Percentiles rank a stretch among this genome's conserved stretches.
Conservation (phyloP, 2,329 filamentous ascomycete genomes). For the Pestalotiopsis sp. region DNA sequence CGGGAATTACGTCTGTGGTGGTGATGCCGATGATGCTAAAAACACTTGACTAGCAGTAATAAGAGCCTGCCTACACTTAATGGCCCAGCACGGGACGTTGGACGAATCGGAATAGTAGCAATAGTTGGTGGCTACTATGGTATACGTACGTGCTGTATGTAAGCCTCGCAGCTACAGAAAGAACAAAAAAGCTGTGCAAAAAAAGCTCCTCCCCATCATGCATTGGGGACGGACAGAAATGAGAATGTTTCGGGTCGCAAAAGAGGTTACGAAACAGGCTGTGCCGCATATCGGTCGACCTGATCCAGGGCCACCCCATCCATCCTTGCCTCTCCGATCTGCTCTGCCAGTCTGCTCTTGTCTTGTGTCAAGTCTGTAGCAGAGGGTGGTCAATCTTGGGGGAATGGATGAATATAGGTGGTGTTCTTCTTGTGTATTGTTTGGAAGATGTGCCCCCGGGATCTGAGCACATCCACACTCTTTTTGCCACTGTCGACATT, state of each 20-base stretch:
- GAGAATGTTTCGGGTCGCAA: constrained; percentile 11
- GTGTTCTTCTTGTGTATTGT: background rate
- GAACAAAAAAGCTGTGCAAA: background rate
- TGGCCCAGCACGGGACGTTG: too few relatives aligned
- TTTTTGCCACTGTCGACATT: background rate
- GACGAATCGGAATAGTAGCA: background rate
- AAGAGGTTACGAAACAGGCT: constrained; percentile 11
- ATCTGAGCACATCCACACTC: background rate
- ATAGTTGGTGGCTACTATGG: background rate
- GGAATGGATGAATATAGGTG: background rate
- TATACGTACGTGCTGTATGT: background rate
- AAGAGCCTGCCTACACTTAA: too few relatives aligned
- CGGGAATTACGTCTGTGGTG: too few relatives aligned
- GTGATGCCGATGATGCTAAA: too few relatives aligned
- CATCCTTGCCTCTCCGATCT: background rate
- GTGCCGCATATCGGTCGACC: background rate
- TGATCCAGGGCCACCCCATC: background rate
- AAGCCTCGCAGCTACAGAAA: background rate
- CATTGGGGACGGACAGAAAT: constrained; percentile 6
- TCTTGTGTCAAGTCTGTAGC: constrained; percentile 11
- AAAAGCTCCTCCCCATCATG: background rate
- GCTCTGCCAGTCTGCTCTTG: background rate
- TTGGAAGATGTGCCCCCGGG: background rate
- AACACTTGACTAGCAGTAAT: too few relatives aligned
- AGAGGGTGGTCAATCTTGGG: background rate